Evolutionary conservation across 805 yeast species (phyloP), one percentile per base, ranked within the genome.

Genomic region (Lipomyces sp.): DNA sequence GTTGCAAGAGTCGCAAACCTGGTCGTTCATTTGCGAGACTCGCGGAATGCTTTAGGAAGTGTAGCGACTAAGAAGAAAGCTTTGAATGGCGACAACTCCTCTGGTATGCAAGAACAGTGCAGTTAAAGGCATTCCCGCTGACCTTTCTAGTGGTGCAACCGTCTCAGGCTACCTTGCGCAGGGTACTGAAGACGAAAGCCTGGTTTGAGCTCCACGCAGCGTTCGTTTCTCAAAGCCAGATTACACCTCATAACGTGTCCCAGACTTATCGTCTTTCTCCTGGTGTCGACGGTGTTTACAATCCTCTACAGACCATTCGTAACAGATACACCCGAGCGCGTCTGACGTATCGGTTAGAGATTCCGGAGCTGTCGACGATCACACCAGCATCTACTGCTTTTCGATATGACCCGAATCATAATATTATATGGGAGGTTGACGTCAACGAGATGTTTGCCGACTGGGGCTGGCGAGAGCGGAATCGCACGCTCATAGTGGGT

Each of bases 211-310:
- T 69, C 6, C 70, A 63, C 58, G 56, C 64, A 1, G 66, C 67
- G 5, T 59, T 39, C 29, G 69, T 69, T 34, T 29, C 53, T 11
- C 63, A 65, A 24, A 24, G 57, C 11, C 72, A 69, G 45, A 29
- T 35, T 8, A 24, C 42, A 18, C 50, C 61, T 2, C 35, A 56
- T 13, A 53, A 57, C 64, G 24, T 39, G 5, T 34, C 57, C 11
- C 53, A 59, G 3, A 30, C 42, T 0, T 33, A 15, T 34, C 29
- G 42, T 10, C 32, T 53, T 13, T 64, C 57, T 57, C 57, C 65
- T 2, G 65, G 72, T 33, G 71, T 68, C 24, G 72, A 69, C 53
- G 70, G 71, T 5, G 72, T 65, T 33, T 69, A 69, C 59, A 69
- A 69, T 53, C 71, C 71, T 4, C 63, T 69, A 7, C 72, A 69